Evolutionary conservation across 2,329 filamentous ascomycete genomes (phyloP), one percentile per base, ranked within the genome.

Genomic region (Gremmenia infestans): DNA sequence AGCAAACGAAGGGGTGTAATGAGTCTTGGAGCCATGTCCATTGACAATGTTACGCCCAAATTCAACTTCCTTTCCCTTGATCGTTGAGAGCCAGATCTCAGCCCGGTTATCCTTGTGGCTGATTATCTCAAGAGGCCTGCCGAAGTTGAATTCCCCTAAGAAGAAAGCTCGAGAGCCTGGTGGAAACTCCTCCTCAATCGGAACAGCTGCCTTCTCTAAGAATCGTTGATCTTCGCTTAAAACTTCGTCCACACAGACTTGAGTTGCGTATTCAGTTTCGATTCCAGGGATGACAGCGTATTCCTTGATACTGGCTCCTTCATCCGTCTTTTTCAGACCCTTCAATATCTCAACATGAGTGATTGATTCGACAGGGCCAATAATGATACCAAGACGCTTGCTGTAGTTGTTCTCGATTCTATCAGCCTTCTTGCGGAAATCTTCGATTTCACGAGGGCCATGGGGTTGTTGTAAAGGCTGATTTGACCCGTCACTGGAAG

Each of bases 321-420:
- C 87, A 58, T 97, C 91, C 0, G 89, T 95, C 78, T 96, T 97
- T 65, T 81, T 81, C 60, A 99, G 78, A 22, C 95, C 94, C 72
- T 90, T 96, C 53, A 99, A 82, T 81, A 96, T 94, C 63, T 97
- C 89, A 39, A 99, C 91, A 61, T 96, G 88, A 32, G 97, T 84
- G 64, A 97, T 78, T 23, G 91, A 89, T 68, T 99, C 93, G 5
- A 97, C 89, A 22, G 85, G 77, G 43, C 93, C 91, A 60, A 92
- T 91, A 50, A 92, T 81, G 69, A 95, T 91, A 47, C 90, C 95
- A 50, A 99, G 81, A 47, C 92, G 85, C 74, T 94, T 96, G 74
- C 88, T 93, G 74, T 99, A 97, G 68, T 83, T 86, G 52, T 81
- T 87, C 71, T 97, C 93, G 57, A 97, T 89, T 56, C 85, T 85